Evolutionary conservation across 192 early-diverging fungal species (phyloP).

Genomic region (Backusella parvicylindrica): DNA sequence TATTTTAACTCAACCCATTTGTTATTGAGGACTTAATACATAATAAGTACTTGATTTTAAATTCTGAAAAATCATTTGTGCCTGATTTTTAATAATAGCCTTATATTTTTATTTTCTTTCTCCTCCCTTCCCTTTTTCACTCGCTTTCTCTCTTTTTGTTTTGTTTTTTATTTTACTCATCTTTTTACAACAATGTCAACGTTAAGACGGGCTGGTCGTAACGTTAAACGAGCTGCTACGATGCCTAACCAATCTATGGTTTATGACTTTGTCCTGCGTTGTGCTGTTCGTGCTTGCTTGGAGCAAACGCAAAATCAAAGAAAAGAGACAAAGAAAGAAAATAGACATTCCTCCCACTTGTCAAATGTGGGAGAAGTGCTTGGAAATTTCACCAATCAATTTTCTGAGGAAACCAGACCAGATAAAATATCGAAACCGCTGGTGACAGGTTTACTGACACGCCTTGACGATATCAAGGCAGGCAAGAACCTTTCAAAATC

Average conservation of each 20-base stretch:
- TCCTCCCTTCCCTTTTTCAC: neutral
- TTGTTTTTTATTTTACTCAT: neutral
- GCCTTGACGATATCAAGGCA: conserved; percentile 43
- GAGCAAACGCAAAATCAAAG: conserved; percentile 14
- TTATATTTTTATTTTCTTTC: neutral
- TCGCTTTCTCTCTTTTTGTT: neutral
- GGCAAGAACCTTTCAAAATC: conserved; percentile 39
- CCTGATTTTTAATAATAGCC: neutral
- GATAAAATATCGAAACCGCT: conserved; percentile 47
- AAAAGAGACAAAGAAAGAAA: conserved; percentile 5
- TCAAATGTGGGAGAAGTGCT: conserved; percentile 21
- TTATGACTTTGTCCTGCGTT: conserved; percentile 36
- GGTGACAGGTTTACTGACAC: conserved; percentile 34
- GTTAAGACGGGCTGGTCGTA: conserved; percentile 20
- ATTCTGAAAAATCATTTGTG: neutral
- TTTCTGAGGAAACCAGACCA: conserved; percentile 23
- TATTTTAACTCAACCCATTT: too few relatives aligned
- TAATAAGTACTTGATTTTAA: too few relatives aligned
- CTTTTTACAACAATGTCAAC: conserved; percentile 9
- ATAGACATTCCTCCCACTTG: conserved; percentile 14
- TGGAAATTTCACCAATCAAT: conserved; percentile 26
- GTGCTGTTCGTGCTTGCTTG: conserved; percentile 33
- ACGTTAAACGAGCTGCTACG: neutral
- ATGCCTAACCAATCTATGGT: conserved; percentile 20
- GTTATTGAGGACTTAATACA: too few relatives aligned